A percentile compares a stretch with the other conserved stretches of the same genome.
Evolutionary conservation across 441 rosid species (phyloP).

Genomic region (Kokia cookei): DNA sequence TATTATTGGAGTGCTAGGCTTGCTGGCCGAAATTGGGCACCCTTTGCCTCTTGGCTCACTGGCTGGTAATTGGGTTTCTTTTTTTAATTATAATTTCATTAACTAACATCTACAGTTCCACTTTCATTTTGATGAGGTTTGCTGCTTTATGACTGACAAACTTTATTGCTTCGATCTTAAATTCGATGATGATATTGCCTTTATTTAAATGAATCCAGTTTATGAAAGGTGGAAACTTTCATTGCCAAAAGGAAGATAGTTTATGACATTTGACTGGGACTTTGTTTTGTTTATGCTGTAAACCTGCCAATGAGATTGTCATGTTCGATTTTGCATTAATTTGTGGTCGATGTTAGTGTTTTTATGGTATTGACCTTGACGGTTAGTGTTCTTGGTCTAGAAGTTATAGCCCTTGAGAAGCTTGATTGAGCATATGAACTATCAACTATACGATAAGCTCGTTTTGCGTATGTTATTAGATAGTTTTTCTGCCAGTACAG

Average conservation of each 20-base stretch:
- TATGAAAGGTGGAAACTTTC: background rate
- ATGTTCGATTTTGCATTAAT: background rate
- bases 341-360: background rate
- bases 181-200: background rate
- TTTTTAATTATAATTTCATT: background rate
- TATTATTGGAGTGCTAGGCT: conserved; percentile 99
- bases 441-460: background rate
- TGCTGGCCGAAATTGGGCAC: conserved; percentile 85
- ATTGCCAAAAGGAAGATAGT: background rate
- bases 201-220: background rate
- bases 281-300: background rate
- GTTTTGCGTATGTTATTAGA: background rate
- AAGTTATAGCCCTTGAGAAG: background rate
- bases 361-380: background rate
- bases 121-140: background rate
- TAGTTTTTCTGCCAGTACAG: background rate
- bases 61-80: conserved; percentile 56
- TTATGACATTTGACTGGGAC: background rate
- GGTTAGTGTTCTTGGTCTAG: background rate
- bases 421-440: background rate
- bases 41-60: conserved; percentile 93
- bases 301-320: background rate
- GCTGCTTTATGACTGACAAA: background rate
- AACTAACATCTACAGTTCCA: background rate
- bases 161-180: background rate